Base-by-base conservation (phyloP, 2,329 filamentous ascomycete species). In the Epicoccum nigrum region DNA sequence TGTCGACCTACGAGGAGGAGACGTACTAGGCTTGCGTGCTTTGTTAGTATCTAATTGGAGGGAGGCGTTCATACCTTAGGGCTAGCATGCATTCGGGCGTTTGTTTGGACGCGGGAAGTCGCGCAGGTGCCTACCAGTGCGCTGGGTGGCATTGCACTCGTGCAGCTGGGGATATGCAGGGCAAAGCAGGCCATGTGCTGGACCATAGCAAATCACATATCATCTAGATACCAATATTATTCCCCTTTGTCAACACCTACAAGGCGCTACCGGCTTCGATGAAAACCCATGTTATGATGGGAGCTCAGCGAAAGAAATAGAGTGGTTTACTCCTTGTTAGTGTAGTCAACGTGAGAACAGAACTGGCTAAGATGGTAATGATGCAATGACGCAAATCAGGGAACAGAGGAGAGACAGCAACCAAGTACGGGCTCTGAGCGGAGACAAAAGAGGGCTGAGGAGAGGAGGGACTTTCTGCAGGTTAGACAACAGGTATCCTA, bases 1-100 rank as follows among this genome's bases (percentile, higher is more conserved):
- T 81, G 63, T 81, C 68, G 80, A 81, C 57, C 37, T 64, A 63
- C 50, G 72, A 83, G 37, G 82, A 82, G 33, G 82, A 85, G 70
- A 83, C 80, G n/a, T 84, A 80, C 68, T 84, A 52, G 49, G 33
- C 17, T 30, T 52, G 43, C 28, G 43, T 38, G 30, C 16, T 21
- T 43, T 27, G 8, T 16, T 16, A 30, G 31, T 15, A 30, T 47
- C 30, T 39, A 38, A 47, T 44, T 38, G 25, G 37, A 37, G 38
- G 49, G 37, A 37, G 38, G 49, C 32, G 38, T 47, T 44, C n/a
- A 25, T 25, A 45, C 15, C 37, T 21, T 43, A 28, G 17, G 23
- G 37, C 33, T 47, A 47, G 45, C 42, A 51, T 45, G 41, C 20
- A 46, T 54, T 46, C 17, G 45, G 51, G n/a, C n/a, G n/a, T n/a